Conservation (phyloP, 805 yeast genomes). For the Metschnikowia lochheadii region DNA sequence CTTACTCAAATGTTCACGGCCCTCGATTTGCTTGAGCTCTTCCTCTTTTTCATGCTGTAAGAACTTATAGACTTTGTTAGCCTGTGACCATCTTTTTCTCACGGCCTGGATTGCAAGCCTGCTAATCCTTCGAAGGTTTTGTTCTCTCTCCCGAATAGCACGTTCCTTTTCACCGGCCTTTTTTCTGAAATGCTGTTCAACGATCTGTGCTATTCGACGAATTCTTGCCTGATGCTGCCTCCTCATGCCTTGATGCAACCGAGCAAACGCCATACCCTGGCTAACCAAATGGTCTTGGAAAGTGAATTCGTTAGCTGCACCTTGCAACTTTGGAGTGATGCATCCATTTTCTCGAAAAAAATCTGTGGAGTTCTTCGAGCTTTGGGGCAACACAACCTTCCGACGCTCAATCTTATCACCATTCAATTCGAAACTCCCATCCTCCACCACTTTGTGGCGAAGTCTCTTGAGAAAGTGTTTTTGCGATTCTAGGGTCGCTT, state of each 20-base stretch:
- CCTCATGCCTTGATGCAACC: constrained; percentile 61
- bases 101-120: constrained; percentile 79
- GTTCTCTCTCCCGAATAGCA: constrained; percentile 69
- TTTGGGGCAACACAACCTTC: constrained; percentile 43
- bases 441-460: constrained; percentile 33
- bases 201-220: constrained; percentile 59
- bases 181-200: constrained; percentile 83
- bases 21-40: constrained; percentile 71
- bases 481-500: constrained; percentile 54
- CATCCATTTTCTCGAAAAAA: constrained; percentile 44
- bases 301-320: constrained; percentile 40
- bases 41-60: constrained; percentile 75
- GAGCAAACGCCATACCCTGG: constrained; percentile 72
- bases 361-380: constrained; percentile 40
- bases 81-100: constrained; percentile 84
- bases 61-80: constrained; percentile 73
- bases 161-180: constrained; percentile 87
- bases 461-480: constrained; percentile 44
- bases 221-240: constrained; percentile 56
- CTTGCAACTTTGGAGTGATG: constrained; percentile 42
- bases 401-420: constrained; percentile 48
- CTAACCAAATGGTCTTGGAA: constrained; percentile 70
- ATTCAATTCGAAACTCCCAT: constrained; percentile 37
- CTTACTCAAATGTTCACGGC: constrained; percentile 81
- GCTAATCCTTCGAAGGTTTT: constrained; percentile 65